Evolutionary conservation across 495 filamentous ascomycete species (phyloP).

Genomic region (Stereocaulon alpinum): DNA sequence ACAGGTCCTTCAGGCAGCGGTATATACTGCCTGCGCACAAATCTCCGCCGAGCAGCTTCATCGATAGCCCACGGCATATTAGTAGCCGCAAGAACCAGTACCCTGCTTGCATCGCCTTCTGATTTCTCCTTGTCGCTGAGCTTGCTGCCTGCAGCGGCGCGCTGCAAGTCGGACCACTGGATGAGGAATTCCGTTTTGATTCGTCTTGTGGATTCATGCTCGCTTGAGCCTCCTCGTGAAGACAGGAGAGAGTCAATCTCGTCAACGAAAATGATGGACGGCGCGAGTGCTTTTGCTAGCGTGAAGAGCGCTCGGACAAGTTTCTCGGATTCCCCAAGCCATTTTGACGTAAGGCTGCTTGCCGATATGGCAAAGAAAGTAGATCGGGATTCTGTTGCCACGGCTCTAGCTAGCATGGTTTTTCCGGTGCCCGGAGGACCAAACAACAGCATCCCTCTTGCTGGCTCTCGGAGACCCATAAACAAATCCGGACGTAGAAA

Average conservation of each 20-base stretch:
- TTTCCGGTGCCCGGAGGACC: slow-evolving; percentile 95
- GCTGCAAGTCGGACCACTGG: slow-evolving; percentile 89
- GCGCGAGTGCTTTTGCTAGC: slow-evolving; percentile 94
- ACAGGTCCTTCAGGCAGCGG: slow-evolving; percentile 80
- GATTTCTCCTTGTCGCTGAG: slow-evolving; percentile 54
- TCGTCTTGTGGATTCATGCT: slow-evolving; percentile 85
- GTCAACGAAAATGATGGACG: slow-evolving; percentile 97
- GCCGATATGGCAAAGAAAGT: slow-evolving; percentile 98
- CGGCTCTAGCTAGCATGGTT: slow-evolving; percentile 93
- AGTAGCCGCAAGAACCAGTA: slow-evolving; percentile 89
- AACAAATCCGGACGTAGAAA: slow-evolving; percentile 95
- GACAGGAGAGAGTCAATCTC: slow-evolving; percentile 95
- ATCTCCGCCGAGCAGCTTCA: slow-evolving; percentile 82
- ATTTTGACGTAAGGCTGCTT: slow-evolving; percentile 89
- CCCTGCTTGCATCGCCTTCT: slow-evolving; percentile 77
- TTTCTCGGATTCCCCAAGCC: slow-evolving; percentile 94
- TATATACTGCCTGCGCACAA: slow-evolving; percentile 93
- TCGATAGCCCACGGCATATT: slow-evolving; percentile 98
- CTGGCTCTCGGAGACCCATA: slow-evolving; percentile 87
- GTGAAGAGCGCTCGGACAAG: slow-evolving; percentile 96
- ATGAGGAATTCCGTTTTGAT: slow-evolving; percentile 99
- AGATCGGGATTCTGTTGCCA: slow-evolving; percentile 87
- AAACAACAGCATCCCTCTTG: slow-evolving; percentile 91
- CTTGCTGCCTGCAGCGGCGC: slow-evolving; percentile 81
- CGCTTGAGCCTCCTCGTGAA: slow-evolving; percentile 67